Evolutionary conservation across 1,284 basidiomycete species (phyloP).

Genomic region (Anthracocystis panici-leucophaei): DNA sequence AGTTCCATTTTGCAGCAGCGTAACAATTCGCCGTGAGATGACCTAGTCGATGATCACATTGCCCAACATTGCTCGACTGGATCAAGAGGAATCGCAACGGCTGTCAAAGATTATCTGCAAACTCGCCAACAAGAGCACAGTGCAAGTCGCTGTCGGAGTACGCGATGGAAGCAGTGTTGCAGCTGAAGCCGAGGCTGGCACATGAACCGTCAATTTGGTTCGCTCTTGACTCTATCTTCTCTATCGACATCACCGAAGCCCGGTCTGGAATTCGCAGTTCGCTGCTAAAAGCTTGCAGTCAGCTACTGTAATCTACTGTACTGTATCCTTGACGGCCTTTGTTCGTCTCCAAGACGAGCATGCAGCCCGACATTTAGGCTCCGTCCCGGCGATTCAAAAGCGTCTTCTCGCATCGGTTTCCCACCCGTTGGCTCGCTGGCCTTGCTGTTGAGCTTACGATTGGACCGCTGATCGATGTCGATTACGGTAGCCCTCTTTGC

Average conservation of each 20-base stretch:
- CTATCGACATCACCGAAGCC: too few relatives aligned
- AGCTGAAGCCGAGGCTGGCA: conserved; percentile 2
- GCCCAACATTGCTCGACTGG: too few relatives aligned
- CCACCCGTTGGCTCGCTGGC: conserved; percentile 5
- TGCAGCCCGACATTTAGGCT: conserved; percentile 6
- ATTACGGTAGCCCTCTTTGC: neutral
- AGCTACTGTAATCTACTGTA: too few relatives aligned
- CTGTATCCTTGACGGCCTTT: neutral
- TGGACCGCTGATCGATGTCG: conserved; percentile 4
- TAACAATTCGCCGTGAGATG: neutral
- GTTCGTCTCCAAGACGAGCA: neutral
- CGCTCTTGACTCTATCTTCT: too few relatives aligned
- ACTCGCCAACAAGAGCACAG: too few relatives aligned
- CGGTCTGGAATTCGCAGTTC: too few relatives aligned
- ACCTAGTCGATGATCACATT: neutral
- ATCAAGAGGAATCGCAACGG: too few relatives aligned
- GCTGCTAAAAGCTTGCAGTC: too few relatives aligned
- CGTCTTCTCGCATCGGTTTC: neutral
- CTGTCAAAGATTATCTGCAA: neutral
- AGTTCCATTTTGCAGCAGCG: neutral
- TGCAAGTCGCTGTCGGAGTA: neutral
- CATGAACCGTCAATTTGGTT: neutral
- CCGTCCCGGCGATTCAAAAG: conserved; percentile 31
- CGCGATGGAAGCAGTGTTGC: too few relatives aligned
- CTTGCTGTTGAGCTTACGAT: neutral